A percentile compares a stretch with the other conserved stretches of the same genome.
Evolutionary conservation across 2,329 filamentous ascomycete species (phyloP).

Genomic region (Fusarium neocosmosporiellum): DNA sequence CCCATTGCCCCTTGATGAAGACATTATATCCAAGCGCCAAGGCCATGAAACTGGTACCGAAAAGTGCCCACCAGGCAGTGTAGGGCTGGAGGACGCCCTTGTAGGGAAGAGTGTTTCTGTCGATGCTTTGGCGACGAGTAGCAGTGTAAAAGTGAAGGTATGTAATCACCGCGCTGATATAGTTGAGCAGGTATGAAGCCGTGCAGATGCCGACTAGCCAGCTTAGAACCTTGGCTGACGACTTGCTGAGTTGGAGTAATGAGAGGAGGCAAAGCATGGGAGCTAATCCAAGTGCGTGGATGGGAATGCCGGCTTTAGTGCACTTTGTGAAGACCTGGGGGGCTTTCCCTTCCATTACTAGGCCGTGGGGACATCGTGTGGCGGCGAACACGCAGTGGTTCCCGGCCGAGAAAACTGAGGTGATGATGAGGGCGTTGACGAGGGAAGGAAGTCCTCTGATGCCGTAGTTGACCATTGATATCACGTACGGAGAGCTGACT

Average conservation of each 20-base stretch:
- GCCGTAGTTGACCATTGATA: constrained; percentile 66
- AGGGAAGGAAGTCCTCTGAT: constrained; percentile 64
- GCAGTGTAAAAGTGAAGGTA: background rate
- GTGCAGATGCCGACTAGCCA: constrained; percentile 59
- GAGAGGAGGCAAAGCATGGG: constrained; percentile 61
- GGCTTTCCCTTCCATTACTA: constrained; percentile 59
- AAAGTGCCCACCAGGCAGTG: background rate
- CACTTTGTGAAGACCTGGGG: constrained; percentile 64
- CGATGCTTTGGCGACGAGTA: background rate
- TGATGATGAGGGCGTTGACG: constrained; percentile 61
- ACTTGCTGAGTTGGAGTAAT: constrained; percentile 60
- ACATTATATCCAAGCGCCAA: background rate
- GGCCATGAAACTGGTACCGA: no score
- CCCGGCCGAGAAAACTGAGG: constrained; percentile 54
- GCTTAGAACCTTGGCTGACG: constrained; percentile 58
- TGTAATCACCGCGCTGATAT: background rate
- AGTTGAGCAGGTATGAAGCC: background rate
- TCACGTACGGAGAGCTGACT: constrained; percentile 67
- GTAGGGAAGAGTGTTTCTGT: background rate
- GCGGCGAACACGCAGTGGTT: constrained; percentile 61
- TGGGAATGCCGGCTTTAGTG: constrained; percentile 68
- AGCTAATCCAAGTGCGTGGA: constrained; percentile 59
- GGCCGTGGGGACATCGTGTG: constrained; percentile 59
- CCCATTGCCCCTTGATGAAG: background rate
- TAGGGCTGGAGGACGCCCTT: background rate